Evolutionary conservation across 176 grass and related monocot species (phyloP).

Genomic region (Phoenix roebelenii): DNA sequence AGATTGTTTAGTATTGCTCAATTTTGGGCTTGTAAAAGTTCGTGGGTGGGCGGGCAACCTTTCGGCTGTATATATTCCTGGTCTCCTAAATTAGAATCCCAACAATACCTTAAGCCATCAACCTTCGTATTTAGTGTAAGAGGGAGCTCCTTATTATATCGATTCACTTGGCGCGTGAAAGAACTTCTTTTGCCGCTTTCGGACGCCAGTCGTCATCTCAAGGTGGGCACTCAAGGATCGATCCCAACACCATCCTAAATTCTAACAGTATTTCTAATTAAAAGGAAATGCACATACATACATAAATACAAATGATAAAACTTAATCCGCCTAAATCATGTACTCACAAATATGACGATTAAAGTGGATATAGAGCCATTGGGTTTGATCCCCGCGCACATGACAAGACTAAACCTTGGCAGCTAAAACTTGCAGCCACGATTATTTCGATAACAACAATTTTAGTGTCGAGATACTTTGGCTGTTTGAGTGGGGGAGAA

Average conservation of each 20-base stretch:
- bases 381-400: no score
- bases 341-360: no score
- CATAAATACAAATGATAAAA: no score
- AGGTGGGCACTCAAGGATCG: slow-evolving; percentile 63
- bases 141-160: slow-evolving; percentile 2
- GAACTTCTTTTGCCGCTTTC: slow-evolving; percentile 52
- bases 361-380: no score
- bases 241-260: slow-evolving; percentile 49
- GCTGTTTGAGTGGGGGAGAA: slow-evolving; percentile 26
- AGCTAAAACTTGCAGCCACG: no score
- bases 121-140: neutral
- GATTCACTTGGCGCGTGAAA: slow-evolving; percentile 19
- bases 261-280: slow-evolving; percentile 18
- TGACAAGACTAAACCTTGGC: no score
- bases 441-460: no score
- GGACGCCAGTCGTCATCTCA: slow-evolving; percentile 35
- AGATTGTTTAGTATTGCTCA: neutral
- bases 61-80: slow-evolving; percentile 3
- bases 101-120: neutral
- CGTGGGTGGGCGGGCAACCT: neutral
- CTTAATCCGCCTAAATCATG: no score
- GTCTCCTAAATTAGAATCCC: no score
- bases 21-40: neutral
- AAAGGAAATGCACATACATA: no score
- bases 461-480: no score